These are phyloP conservation scores for Chalciporus sphaerocephalus DNA, from an alignment of 768 basidiomycete genomes.

Conservation along the genomic window DNA sequence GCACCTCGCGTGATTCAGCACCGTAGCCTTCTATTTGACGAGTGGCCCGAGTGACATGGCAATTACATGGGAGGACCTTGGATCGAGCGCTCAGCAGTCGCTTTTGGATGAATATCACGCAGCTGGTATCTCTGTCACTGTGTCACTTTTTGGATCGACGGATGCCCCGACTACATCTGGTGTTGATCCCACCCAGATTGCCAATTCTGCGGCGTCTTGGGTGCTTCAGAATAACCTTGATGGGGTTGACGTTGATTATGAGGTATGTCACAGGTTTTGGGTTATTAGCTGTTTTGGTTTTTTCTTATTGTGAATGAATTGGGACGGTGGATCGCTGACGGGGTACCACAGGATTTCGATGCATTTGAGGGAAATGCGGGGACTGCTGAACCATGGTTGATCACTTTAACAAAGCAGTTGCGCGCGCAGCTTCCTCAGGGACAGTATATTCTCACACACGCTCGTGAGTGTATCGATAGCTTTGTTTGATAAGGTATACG, in stretches of 20 bases:
- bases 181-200: conserved; percentile 34
- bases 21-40: conserved; percentile 37
- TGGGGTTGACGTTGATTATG: conserved; percentile 54
- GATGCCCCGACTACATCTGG: conserved; percentile 39
- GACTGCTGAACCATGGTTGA: conserved; percentile 45
- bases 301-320: background rate
- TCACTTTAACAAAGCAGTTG: conserved; percentile 29
- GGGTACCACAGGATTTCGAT: conserved; percentile 47
- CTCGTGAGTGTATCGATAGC: conserved; percentile 29
- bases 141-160: conserved; percentile 46
- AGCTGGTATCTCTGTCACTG: conserved; percentile 54
- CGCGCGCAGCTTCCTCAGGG: conserved; percentile 30
- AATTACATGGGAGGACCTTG: conserved; percentile 37
- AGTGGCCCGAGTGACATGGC: conserved; percentile 43
- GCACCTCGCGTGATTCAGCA: no score
- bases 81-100: conserved; percentile 33
- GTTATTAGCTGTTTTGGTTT: background rate
- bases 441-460: conserved; percentile 33
- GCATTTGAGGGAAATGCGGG: conserved; percentile 41
- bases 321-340: no score
- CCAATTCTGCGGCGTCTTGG: conserved; percentile 42
- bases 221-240: conserved; percentile 44
- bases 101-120: conserved; percentile 46
- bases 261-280: conserved; percentile 18
- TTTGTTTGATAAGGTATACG: background rate